Percentiles rank a stretch among this genome's conserved stretches.
These are phyloP conservation scores for Sporobolomyces pararoseus DNA, from an alignment of 768 basidiomycete species.

Conservation along the genomic window DNA sequence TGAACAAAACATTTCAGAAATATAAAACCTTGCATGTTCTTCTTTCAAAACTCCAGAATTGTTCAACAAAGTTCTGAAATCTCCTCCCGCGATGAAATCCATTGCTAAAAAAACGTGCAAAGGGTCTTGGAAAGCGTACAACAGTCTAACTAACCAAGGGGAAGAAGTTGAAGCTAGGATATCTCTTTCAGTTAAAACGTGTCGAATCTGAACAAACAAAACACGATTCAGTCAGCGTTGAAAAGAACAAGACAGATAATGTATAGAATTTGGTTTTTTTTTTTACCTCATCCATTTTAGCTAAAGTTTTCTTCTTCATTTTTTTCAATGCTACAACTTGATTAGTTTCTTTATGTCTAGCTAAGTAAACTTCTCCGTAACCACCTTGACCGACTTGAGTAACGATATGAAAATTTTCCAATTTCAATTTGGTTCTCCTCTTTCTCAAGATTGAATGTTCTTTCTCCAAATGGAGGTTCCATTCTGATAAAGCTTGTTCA, in stretches of 20 bases:
- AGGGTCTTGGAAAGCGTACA: slow-evolving; percentile 95
- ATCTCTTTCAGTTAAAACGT: slow-evolving; percentile 94
- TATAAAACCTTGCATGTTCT: slow-evolving; percentile 94
- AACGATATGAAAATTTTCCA: slow-evolving; percentile 97
- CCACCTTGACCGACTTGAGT: slow-evolving; percentile 98
- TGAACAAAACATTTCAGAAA: slow-evolving; percentile 93
- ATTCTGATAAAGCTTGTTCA: slow-evolving; percentile 60
- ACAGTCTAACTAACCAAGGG: slow-evolving; percentile 87
- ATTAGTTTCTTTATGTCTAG: slow-evolving; percentile 88
- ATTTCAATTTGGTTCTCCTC: slow-evolving; percentile 82
- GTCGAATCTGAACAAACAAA: slow-evolving; percentile 65
- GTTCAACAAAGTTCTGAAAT: slow-evolving; percentile 94
- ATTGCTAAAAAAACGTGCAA: slow-evolving; percentile 91
- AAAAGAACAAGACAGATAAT: background rate
- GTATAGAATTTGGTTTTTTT: too few species aligned
- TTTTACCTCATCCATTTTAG: slow-evolving; percentile 98
- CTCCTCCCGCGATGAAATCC: slow-evolving; percentile 98
- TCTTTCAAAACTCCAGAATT: slow-evolving; percentile 97
- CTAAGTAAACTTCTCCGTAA: slow-evolving; percentile 95
- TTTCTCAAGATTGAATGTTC: slow-evolving; percentile 89
- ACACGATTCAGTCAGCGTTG: background rate
- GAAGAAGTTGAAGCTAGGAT: slow-evolving; percentile 96
- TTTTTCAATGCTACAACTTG: slow-evolving; percentile 97
- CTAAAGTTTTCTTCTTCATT: slow-evolving; percentile 88
- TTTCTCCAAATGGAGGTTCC: slow-evolving; percentile 86